A percentile compares a stretch with the other conserved stretches of the same genome.
phyloP scores from a whole-genome alignment of 352 stramenopile genomes.

The Blastocystis sp. region DNA sequence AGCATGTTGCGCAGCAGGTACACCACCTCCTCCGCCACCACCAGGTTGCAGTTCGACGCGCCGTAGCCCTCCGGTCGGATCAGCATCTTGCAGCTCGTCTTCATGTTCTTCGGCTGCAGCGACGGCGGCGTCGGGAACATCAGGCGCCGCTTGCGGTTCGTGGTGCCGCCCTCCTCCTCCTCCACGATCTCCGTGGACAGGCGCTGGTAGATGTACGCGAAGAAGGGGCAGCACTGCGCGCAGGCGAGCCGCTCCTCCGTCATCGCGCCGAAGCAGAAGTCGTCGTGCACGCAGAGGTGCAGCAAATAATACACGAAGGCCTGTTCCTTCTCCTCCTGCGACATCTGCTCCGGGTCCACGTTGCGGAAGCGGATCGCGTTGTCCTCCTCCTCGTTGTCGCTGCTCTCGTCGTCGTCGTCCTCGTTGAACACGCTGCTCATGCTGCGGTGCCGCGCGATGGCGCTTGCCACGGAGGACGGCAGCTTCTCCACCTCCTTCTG shows the following conservation, averaged over 20 bases:
- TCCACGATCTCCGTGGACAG: conserved; percentile 60
- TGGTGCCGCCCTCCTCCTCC: conserved; percentile 29
- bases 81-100: conserved; percentile 68
- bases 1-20: conserved; percentile 66
- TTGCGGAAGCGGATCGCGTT: conserved; percentile 11
- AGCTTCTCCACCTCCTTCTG: conserved; percentile 66
- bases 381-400: conserved; percentile 53
- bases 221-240: conserved; percentile 67
- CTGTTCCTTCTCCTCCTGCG: conserved; percentile 47
- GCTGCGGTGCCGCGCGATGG: conserved; percentile 3
- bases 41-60: conserved; percentile 58
- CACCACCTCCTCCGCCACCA: conserved; percentile 67
- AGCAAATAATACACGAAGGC: conserved; percentile 67
- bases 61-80: conserved; percentile 65
- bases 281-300: conserved; percentile 67
- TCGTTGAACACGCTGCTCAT: conserved; percentile 34
- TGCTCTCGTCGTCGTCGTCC: conserved; percentile 45
- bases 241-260: conserved; percentile 65
- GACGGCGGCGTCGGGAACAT: conserved; percentile 41
- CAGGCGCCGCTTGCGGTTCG: conserved; percentile 46
- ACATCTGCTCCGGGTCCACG: conserved; percentile 39
- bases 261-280: conserved; percentile 69
- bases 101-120: conserved; percentile 38
- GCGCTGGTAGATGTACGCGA: conserved; percentile 67
- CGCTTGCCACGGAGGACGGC: conserved; percentile 10